A percentile compares a stretch with the other conserved stretches of the same genome.
Conservation (phyloP, 2,329 filamentous ascomycete genomes). For the Neocatenulostroma microsporum region DNA sequence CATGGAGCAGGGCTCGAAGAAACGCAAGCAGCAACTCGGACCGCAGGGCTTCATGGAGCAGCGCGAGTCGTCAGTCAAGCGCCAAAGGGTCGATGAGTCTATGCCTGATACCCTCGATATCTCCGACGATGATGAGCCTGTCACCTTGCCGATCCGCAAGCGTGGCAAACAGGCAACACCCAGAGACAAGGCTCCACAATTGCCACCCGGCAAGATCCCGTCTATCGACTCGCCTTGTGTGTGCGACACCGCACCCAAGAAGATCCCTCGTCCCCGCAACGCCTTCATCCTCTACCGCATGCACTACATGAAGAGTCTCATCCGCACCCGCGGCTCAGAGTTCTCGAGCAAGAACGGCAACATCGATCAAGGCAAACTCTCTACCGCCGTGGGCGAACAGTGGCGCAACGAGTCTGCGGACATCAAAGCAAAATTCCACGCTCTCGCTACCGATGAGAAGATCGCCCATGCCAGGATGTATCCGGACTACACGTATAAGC, state of each 20-base stretch:
- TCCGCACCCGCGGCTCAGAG: no score
- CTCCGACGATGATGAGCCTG: not conserved
- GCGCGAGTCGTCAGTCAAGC: not conserved
- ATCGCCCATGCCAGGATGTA: constrained; percentile 6
- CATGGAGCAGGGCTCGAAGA: not conserved
- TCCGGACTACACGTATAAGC: constrained; percentile 11
- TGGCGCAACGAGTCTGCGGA: not conserved
- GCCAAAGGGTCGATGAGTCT: not conserved
- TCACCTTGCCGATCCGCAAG: not conserved
- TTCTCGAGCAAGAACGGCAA: not conserved
- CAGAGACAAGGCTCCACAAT: not conserved
- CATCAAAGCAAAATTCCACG: constrained; percentile 1
- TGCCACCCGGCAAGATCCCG: not conserved
- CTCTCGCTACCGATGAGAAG: constrained; percentile 3
- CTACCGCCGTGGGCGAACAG: not conserved
- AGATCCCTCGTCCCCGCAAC: constrained; percentile 10
- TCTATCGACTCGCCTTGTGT: constrained; percentile 4
- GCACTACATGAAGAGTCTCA: constrained; percentile 1
- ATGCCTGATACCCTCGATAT: not conserved
- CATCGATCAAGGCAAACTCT: not conserved
- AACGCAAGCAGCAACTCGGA: constrained; percentile 4
- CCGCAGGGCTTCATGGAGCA: not conserved
- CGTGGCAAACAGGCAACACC: not conserved
- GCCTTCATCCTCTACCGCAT: constrained; percentile 13
- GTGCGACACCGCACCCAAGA: not conserved